Evolutionary conservation across 768 basidiomycete species (phyloP), one percentile per base, ranked within the genome.

Genomic region (Russula foetens): DNA sequence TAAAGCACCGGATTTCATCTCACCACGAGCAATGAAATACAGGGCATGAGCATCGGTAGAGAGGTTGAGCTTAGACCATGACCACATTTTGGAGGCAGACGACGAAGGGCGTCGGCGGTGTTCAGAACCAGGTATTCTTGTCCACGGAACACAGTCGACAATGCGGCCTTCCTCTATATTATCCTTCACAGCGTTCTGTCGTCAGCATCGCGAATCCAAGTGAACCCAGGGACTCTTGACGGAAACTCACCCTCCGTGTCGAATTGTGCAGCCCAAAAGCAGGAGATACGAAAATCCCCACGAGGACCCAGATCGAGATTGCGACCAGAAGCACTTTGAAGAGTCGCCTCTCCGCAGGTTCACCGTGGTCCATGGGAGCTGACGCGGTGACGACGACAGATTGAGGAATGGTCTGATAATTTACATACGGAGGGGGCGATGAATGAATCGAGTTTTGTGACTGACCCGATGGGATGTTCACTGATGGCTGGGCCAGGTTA

Each of bases 11-110:
- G 54, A 70, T 58, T 28, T 56, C 59, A 62, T 60, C 0, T 33
- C 46, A 15, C 75, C 75, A 38, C 65, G 71, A 49, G 75, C 63
- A 14, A 70, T 7, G 28, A 76, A 60, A 51, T 66, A 73, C 47
- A 75, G 63, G 7, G 48, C 59, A 39, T 75, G 71, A 11, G 70
- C 64, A 31, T 69, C 51, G 41, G 69, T 38, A 14, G 75, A 72
- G 15, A 76, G 71, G 21, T 68, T 62, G 60, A 75, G 67, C 1
- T 55, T 43, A 11, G 66, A 53, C 49, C 69, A 67, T 2, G 73
- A 71, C n/a, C 71, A 62, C 7, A 17, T 17, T 24, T 35, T 45
- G 5, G 52, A 50, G 14, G 12, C 24, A 51, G 45, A 26, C 21
- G 63, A 69, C 33, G 67, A 64, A 47, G 67, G 65, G n/a, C 43